A percentile compares a stretch with the other conserved stretches of the same genome.
These are phyloP conservation scores for Skeletonema potamos DNA, from an alignment of 108 stramenopile species.

Conservation along the genomic window DNA sequence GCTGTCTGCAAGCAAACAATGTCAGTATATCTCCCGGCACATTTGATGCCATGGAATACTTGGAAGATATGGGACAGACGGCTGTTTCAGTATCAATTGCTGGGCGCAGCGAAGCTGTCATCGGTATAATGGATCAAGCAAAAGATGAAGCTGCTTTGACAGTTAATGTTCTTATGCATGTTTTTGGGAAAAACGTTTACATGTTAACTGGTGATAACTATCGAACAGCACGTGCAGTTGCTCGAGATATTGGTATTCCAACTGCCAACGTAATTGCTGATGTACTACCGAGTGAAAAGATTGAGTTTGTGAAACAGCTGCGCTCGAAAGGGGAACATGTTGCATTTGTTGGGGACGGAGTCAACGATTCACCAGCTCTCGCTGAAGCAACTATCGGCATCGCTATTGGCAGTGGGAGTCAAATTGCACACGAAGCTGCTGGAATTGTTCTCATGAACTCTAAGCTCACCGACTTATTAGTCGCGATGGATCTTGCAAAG, in stretches of 20 bases:
- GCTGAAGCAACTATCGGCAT: constrained; percentile 91
- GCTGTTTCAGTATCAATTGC: constrained; percentile 82
- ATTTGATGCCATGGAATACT: constrained; percentile 56
- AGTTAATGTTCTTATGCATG: constrained; percentile 55
- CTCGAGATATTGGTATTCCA: constrained; percentile 67
- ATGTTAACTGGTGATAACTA: constrained; percentile 87
- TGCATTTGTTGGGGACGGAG: constrained; percentile 90
- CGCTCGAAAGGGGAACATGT: constrained; percentile 73
- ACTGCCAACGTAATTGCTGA: constrained; percentile 79
- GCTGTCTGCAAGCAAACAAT: constrained; percentile 53
- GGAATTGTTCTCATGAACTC: constrained; percentile 81
- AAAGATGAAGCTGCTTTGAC: constrained; percentile 68
- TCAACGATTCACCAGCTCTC: constrained; percentile 67
- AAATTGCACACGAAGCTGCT: constrained; percentile 87
- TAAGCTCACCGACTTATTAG: constrained; percentile 69
- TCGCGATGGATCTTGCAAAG: constrained; percentile 72
- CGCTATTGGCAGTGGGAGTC: constrained; percentile 85
- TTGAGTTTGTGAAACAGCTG: constrained; percentile 63
- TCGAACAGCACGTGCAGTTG: constrained; percentile 73
- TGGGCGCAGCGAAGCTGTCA: constrained; percentile 62
- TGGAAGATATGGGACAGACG: constrained; percentile 82
- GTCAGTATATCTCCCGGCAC: constrained; percentile 46
- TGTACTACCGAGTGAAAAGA: constrained; percentile 85
- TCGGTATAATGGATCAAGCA: constrained; percentile 75
- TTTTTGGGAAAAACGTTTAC: constrained; percentile 61